Percentiles rank a stretch among this genome's conserved stretches.
Conservation (phyloP, 495 filamentous ascomycete genomes). For the Aspergillus campestris region DNA sequence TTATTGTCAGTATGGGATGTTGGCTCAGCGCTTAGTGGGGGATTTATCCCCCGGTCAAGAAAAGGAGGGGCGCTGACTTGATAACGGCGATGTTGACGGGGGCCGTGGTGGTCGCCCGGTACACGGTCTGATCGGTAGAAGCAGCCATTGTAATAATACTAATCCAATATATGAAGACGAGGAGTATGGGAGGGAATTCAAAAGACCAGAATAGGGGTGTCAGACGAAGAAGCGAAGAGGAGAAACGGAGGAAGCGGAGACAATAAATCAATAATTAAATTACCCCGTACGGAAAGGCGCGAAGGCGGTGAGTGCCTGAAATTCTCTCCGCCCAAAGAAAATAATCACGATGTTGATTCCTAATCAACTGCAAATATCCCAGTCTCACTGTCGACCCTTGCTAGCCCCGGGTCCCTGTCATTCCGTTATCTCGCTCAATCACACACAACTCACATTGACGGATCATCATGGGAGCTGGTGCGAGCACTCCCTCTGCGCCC, state of each 20-base stretch:
- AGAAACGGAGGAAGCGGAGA: conserved; percentile 1
- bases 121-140: conserved; percentile 42
- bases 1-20: conserved; percentile 15
- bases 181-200: too few species aligned
- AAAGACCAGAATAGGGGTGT: not conserved
- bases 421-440: too few species aligned
- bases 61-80: conserved; percentile 53
- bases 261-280: not conserved
- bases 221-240: conserved; percentile 1
- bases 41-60: conserved; percentile 11
- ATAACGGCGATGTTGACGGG: conserved; percentile 99
- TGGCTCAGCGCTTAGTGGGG: conserved; percentile 1
- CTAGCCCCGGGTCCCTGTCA: too few species aligned
- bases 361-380: too few species aligned
- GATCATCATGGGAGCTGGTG: conserved; percentile 30
- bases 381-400: too few species aligned
- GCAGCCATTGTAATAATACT: conserved; percentile 34
- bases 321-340: conserved; percentile 11
- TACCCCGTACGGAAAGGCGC: conserved; percentile 5
- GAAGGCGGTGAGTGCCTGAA: conserved; percentile 28
- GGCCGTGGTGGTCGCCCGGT: conserved; percentile 88
- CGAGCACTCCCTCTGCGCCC: conserved; percentile 30
- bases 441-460: too few species aligned
- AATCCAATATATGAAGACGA: too few species aligned
- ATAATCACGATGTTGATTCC: too few species aligned